A percentile compares a stretch with the other conserved stretches of the same genome.
phyloP scores from a whole-genome alignment of 345 rosid species.

The Carallia brachiata region DNA sequence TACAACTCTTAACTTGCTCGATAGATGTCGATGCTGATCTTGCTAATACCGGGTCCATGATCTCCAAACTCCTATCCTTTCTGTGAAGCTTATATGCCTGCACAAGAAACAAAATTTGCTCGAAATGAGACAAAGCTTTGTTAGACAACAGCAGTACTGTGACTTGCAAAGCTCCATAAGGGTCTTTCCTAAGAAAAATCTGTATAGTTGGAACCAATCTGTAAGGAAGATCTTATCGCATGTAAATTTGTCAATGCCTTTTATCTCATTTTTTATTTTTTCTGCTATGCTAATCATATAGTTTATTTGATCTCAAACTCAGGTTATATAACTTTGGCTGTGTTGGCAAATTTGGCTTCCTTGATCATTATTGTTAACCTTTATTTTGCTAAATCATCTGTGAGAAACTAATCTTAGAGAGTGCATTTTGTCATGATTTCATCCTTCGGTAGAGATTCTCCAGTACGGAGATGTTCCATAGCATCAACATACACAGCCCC shows the following conservation, averaged over 20 bases:
- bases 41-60: conserved; percentile 56
- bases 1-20: conserved; percentile 60
- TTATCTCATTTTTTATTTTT: too few relatives aligned
- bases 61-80: conserved; percentile 62
- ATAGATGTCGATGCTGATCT: conserved; percentile 54
- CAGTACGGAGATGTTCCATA: too few relatives aligned
- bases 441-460: neutral
- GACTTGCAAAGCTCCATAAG: neutral
- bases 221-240: too few relatives aligned
- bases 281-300: too few relatives aligned
- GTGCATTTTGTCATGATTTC: neutral
- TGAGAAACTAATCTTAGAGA: neutral
- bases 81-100: conserved; percentile 78
- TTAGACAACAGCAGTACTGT: neutral
- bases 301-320: too few relatives aligned
- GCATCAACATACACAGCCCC: too few relatives aligned
- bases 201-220: neutral
- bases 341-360: neutral
- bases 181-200: neutral
- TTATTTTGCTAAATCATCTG: neutral
- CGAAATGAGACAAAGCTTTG: neutral
- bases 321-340: neutral
- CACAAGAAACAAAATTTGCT: conserved; percentile 5
- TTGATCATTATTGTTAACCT: neutral
- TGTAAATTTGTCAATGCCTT: too few relatives aligned